phyloP scores from a whole-genome alignment of 257 asterid genomes.

The Fraxinus cuspidata region DNA sequence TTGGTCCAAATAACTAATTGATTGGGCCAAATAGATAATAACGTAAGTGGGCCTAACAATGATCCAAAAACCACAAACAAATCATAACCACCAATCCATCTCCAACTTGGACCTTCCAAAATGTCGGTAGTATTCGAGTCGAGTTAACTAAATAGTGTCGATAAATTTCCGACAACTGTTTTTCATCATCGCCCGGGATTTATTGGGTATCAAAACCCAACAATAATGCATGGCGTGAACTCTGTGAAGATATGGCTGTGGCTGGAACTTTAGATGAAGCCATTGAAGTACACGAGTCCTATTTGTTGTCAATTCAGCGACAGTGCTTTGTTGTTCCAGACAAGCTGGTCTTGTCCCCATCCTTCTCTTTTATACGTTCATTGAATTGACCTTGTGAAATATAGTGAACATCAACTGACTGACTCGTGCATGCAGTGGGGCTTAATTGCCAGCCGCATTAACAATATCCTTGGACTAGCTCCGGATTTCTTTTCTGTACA shows the following conservation, averaged over 20 bases:
- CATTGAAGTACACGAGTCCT: slow-evolving; percentile 88
- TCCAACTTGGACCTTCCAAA: too few species aligned
- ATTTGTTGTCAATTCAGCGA: slow-evolving; percentile 79
- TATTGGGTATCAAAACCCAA: too few species aligned
- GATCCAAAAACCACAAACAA: too few species aligned
- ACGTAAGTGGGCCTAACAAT: too few species aligned
- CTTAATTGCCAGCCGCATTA: slow-evolving; percentile 90
- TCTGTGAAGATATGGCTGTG: slow-evolving; percentile 79
- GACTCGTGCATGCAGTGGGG: slow-evolving; percentile 62
- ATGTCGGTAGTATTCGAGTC: too few species aligned
- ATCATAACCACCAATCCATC: too few species aligned
- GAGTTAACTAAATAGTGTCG: too few species aligned
- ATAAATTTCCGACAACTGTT: too few species aligned
- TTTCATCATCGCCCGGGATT: too few species aligned
- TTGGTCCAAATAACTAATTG: too few species aligned
- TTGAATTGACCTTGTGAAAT: slow-evolving; percentile 14
- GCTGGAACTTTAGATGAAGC: slow-evolving; percentile 93
- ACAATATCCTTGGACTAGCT: slow-evolving; percentile 81
- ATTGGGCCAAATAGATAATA: too few species aligned
- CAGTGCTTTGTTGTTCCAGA: slow-evolving; percentile 96
- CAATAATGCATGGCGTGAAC: slow-evolving; percentile 97
- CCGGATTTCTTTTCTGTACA: slow-evolving; percentile 78
- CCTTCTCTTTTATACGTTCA: slow-evolving; percentile 17
- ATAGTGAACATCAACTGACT: slow-evolving; percentile 5
- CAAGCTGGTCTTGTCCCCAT: slow-evolving; percentile 65